Evolutionary conservation across 805 yeast species (phyloP), one percentile per base, ranked within the genome.

Genomic region (Zygotorulaspora florentina): DNA sequence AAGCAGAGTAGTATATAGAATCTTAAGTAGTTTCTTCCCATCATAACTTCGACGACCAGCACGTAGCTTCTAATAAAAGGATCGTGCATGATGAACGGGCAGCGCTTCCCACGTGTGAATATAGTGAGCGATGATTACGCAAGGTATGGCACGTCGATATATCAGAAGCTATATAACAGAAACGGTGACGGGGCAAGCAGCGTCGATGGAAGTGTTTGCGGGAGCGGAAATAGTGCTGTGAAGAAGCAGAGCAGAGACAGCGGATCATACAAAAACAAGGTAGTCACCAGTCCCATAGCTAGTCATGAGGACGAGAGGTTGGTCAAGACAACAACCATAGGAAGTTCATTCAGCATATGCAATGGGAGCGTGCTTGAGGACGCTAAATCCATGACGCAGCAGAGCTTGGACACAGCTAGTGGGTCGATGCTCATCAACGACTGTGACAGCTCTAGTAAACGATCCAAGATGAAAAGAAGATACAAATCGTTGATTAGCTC

Each of bases 121-220:
- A 64, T 70, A 11, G 68, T 67, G 40, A 64, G 65, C 50, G 53
- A 59, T 28, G 62, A 68, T 53, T 70, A 70, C 49, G 61, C 65
- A 15, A 61, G 65, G 20, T 70, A 70, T 46, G 74, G 74, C 6
- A 65, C 65, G 5, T 68, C 72, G 1, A 65, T 68, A 3, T 58
- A 57, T 39, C 53, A 58, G 28, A 51, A 52, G 28, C 45, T 59
- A 28, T 63, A 61, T 40, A 47, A 43, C 35, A 35, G 43, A 26
- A 43, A 43, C 7, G 47, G 42, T 2, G 45, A 27, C 17, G 46
- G 43, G 2, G 38, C 20, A 5, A 33, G 36, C 20, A 13, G 36
- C 9, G 20, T 26, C n/a, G 31, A 27, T 8, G 16, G 39, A 6
- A 29, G 35, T 20, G 30, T 20, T 5, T 20, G 29, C 16, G 20